These are phyloP conservation scores for Neurospora sp. DNA, from an alignment of 495 filamentous ascomycete species.

Conservation along the genomic window DNA sequence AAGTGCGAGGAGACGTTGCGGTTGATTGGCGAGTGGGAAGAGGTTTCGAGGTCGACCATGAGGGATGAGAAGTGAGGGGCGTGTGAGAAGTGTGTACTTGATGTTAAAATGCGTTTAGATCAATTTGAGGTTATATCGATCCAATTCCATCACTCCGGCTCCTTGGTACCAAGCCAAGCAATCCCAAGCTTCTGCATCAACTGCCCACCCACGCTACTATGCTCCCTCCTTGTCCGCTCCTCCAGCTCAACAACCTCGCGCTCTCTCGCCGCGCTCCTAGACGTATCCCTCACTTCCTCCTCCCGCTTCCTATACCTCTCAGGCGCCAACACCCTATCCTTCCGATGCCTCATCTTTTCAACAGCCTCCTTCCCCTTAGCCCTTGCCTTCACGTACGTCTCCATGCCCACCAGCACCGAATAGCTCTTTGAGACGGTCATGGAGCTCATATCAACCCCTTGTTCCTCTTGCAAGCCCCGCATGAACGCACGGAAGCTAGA, in stretches of 20 bases:
- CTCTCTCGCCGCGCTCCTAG: constrained; percentile 41
- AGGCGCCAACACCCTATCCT: constrained; percentile 31
- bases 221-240: constrained; percentile 23
- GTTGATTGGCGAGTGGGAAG: constrained; percentile 28
- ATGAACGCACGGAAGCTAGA: constrained; percentile 76
- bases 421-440: constrained; percentile 74
- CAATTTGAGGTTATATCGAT: neutral
- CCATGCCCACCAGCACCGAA: constrained; percentile 70
- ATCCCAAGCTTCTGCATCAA: constrained; percentile 27
- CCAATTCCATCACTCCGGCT: neutral
- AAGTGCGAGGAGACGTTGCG: constrained; percentile 24
- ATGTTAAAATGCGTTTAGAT: neutral
- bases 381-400: constrained; percentile 59
- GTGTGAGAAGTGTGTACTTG: neutral
- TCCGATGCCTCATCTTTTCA: constrained; percentile 21
- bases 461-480: constrained; percentile 51
- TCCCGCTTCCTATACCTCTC: constrained; percentile 31
- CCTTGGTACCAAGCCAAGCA: neutral
- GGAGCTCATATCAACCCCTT: constrained; percentile 66
- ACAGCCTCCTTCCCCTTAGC: constrained; percentile 45
- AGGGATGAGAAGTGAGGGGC: neutral
- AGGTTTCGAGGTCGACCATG: constrained; percentile 13
- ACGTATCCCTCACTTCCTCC: constrained; percentile 36
- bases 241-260: constrained; percentile 29
- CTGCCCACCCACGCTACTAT: constrained; percentile 23